A percentile compares a stretch with the other conserved stretches of the same genome.
Evolutionary conservation across 2,329 filamentous ascomycete species (phyloP).

Genomic region (Phyllosticta ampelicida): DNA sequence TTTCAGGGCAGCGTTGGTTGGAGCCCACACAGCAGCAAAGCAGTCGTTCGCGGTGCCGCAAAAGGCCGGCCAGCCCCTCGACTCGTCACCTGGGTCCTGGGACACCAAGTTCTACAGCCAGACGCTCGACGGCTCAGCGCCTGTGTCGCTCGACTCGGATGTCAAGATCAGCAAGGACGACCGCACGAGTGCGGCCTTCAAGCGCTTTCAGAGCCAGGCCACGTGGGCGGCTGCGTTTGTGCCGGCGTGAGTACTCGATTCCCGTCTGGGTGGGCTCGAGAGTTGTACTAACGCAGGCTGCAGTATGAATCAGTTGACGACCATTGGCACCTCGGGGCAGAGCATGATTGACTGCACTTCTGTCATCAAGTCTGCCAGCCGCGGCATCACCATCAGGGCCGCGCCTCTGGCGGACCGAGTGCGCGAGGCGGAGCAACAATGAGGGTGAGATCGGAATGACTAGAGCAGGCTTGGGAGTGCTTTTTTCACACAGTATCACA

Average conservation of each 20-base stretch:
- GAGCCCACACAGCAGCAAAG: constrained; percentile 42
- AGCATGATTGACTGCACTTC: constrained; percentile 23
- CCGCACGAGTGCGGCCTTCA: constrained; percentile 16
- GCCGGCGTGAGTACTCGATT: constrained; percentile 16
- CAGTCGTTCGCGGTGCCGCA: constrained; percentile 36
- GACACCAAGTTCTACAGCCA: constrained; percentile 40
- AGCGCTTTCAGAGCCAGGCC: constrained; percentile 16
- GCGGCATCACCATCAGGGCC: constrained; percentile 23
- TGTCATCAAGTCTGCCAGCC: constrained; percentile 22
- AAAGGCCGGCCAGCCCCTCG: constrained; percentile 32
- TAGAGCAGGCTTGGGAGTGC: neutral
- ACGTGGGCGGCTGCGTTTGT: constrained; percentile 24
- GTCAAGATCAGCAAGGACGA: constrained; percentile 21
- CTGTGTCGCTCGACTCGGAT: constrained; percentile 12
- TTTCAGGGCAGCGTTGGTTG: constrained; percentile 44
- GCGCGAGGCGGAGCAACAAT: neutral
- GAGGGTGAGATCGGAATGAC: neutral
- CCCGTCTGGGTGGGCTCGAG: neutral
- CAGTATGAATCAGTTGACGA: constrained; percentile 25
- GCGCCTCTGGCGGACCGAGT: constrained; percentile 20
- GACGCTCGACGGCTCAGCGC: constrained; percentile 20
- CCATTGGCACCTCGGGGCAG: constrained; percentile 20
- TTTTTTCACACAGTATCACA: neutral
- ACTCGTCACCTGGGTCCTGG: constrained; percentile 41
- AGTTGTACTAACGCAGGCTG: neutral